phyloP scores from a whole-genome alignment of 2,329 filamentous ascomycete genomes.

The Paecilomyces dactylethromorphus region DNA sequence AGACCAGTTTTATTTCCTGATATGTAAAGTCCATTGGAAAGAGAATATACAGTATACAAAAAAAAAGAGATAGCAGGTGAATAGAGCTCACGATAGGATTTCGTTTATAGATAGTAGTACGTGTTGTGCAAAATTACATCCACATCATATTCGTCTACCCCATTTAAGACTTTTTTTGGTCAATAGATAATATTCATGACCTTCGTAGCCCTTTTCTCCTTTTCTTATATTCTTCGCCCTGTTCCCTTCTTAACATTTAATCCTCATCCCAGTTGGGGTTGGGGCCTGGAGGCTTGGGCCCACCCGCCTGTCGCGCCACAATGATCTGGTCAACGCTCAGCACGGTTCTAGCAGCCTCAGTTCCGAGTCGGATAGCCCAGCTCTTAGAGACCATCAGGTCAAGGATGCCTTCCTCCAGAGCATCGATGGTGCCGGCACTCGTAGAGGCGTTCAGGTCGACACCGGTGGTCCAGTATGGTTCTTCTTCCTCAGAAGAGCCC shows the following conservation, averaged over 20 bases:
- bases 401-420: slow-evolving; percentile 79
- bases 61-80: neutral
- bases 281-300: slow-evolving; percentile 91
- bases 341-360: slow-evolving; percentile 87
- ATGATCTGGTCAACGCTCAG: slow-evolving; percentile 98
- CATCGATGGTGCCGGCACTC: slow-evolving; percentile 73
- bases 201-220: neutral
- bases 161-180: neutral
- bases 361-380: slow-evolving; percentile 96
- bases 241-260: slow-evolving; percentile 22
- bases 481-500: slow-evolving; percentile 50
- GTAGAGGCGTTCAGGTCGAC: slow-evolving; percentile 91
- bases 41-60: neutral
- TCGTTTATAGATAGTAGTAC: neutral
- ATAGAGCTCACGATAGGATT: neutral
- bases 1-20: neutral
- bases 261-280: slow-evolving; percentile 76
- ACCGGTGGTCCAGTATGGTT: slow-evolving; percentile 81
- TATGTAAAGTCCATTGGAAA: neutral
- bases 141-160: neutral
- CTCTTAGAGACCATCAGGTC: slow-evolving; percentile 88
- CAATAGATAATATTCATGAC: neutral
- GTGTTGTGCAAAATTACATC: neutral
- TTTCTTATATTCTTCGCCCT: neutral
- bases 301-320: slow-evolving; percentile 92